phyloP scores from a whole-genome alignment of 352 stramenopile genomes.

The Globisporangium canariense region DNA sequence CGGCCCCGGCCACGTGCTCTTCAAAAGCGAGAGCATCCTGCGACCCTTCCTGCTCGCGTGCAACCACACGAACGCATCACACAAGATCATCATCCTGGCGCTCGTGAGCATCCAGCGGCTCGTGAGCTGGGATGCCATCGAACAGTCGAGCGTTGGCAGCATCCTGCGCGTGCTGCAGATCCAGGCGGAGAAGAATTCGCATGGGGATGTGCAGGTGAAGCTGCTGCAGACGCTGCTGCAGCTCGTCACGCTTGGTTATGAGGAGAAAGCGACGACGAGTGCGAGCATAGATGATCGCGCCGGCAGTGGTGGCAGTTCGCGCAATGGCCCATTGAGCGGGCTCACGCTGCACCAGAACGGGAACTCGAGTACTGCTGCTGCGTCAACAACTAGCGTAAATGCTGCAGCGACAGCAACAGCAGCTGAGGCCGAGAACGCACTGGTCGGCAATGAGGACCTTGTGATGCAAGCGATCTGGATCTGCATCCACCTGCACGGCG shows the following conservation, averaged over 20 bases:
- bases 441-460: conserved; percentile 80
- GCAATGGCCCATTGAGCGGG: conserved; percentile 14
- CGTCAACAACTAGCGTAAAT: neutral
- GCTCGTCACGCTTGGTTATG: conserved; percentile 77
- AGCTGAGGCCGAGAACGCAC: conserved; percentile 30
- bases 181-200: conserved; percentile 88
- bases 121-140: conserved; percentile 94
- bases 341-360: conserved; percentile 22
- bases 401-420: neutral
- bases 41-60: conserved; percentile 96
- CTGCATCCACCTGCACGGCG: conserved; percentile 75
- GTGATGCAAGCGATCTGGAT: conserved; percentile 89
- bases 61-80: conserved; percentile 95
- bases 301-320: conserved; percentile 2
- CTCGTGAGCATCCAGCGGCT: conserved; percentile 94
- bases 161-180: conserved; percentile 96
- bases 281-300: neutral
- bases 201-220: conserved; percentile 86
- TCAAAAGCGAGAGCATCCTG: conserved; percentile 94
- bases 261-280: conserved; percentile 32
- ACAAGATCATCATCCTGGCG: conserved; percentile 92
- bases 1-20: conserved; percentile 88
- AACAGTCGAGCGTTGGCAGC: conserved; percentile 91
- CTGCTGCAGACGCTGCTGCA: conserved; percentile 86
- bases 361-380: neutral